Percentiles rank a stretch among this genome's conserved stretches.
phyloP scores from a whole-genome alignment of 2,329 filamentous ascomycete species.

The Monilinia polystroma region DNA sequence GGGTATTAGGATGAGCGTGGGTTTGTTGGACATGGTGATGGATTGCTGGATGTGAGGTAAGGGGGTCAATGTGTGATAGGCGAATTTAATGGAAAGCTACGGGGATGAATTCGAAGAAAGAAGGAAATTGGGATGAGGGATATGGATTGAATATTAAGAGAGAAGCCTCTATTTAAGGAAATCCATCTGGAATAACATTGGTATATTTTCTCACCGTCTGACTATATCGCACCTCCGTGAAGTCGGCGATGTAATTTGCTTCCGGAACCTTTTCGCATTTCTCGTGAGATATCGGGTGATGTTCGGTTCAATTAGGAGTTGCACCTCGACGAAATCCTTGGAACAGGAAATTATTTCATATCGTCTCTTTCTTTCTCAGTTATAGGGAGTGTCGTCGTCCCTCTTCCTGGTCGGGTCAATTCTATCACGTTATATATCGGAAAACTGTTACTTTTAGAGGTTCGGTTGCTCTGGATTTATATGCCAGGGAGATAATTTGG shows the following conservation, averaged over 20 bases:
- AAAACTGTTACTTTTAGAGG: too few species aligned
- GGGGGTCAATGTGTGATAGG: not conserved
- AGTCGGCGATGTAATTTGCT: constrained; percentile 6
- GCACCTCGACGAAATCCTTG: too few species aligned
- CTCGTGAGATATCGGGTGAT: constrained; percentile 6
- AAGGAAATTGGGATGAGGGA: not conserved
- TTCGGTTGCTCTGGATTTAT: too few species aligned
- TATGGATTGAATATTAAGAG: not conserved
- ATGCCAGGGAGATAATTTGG: too few species aligned
- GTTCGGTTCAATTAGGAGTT: not conserved
- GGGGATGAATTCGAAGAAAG: not conserved
- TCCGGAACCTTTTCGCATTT: constrained; percentile 2
- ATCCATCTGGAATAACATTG: rapidly evolving
- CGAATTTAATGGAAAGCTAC: not conserved
- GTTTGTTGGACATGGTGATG: constrained; percentile 29
- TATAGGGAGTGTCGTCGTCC: too few species aligned
- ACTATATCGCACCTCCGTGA: not conserved
- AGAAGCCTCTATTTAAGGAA: not conserved
- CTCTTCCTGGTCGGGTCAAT: too few species aligned
- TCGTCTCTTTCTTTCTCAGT: too few species aligned
- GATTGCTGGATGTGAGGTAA: not conserved
- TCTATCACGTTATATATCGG: too few species aligned
- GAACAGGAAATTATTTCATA: too few species aligned
- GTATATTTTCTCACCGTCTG: not conserved
- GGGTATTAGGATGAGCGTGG: constrained; percentile 48